These are phyloP conservation scores for Ceratocystis alfenasii DNA, from an alignment of 2,329 filamentous ascomycete genomes.

Conservation along the genomic window DNA sequence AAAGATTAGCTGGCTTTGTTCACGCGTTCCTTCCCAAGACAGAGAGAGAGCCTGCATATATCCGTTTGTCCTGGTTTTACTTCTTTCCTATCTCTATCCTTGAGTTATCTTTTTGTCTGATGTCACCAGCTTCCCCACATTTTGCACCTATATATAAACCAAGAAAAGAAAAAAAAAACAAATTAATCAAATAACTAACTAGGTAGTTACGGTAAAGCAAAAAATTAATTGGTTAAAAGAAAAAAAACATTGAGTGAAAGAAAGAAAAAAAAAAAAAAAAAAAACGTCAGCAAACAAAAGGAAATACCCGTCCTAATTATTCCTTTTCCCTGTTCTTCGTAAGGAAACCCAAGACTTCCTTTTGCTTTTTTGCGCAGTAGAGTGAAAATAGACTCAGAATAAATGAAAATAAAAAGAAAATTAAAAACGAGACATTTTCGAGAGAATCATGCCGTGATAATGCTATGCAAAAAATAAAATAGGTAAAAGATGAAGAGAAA, in stretches of 20 bases:
- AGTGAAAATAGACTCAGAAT: background rate
- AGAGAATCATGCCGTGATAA: conserved; percentile 1
- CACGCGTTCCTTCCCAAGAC: conserved; percentile 13
- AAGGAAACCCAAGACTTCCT: too few relatives aligned
- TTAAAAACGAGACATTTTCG: background rate
- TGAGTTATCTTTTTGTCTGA: too few relatives aligned
- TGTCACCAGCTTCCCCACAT: too few relatives aligned
- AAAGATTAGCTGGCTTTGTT: background rate
- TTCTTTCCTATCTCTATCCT: background rate
- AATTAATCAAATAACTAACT: too few relatives aligned
- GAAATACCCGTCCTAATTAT: too few relatives aligned
- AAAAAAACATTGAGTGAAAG: background rate
- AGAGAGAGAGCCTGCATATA: too few relatives aligned
- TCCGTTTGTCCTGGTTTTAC: background rate
- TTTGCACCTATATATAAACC: too few relatives aligned
- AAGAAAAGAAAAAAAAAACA: too few relatives aligned
- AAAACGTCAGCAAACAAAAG: background rate
- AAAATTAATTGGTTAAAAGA: too few relatives aligned
- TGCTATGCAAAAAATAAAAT: conserved; percentile 6
- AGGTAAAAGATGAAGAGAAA: background rate
- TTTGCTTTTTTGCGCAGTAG: background rate
- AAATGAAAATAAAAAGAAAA: background rate
- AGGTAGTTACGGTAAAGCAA: too few relatives aligned
- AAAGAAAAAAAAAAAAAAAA: background rate
- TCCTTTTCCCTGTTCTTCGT: background rate